Base-by-base conservation (phyloP, 2,329 filamentous ascomycete genomes). In the Chalaropsis ovoidea region DNA sequence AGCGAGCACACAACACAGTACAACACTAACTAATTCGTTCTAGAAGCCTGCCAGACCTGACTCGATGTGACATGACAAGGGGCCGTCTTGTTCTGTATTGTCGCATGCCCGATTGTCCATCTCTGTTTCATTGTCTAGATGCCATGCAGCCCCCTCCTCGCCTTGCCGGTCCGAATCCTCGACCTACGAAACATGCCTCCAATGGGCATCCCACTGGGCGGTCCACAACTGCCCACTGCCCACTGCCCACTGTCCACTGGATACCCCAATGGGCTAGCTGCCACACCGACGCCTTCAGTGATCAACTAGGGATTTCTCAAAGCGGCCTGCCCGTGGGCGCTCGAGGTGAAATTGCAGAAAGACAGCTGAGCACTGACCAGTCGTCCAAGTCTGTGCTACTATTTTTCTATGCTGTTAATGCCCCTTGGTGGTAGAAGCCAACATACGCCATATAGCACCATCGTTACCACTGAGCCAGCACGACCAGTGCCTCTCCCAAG, bases 361-460 rank as follows among this genome's bases (percentile, higher is more conserved):
- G 22, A 56, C 22, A 56, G 22, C 15, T 6, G 24, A 35, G 52
- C 52, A 56, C 24, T 35, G 52, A 19, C 52, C 52, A 56, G 24
- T 17, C 22, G 52, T 27, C 52, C 52, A 56, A 27, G 52, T 56
- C 52, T 35, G 52, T 56, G 52, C 52, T 56, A 31, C 52, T 56
- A 35, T 56, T 56, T 56, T 31, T 56, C 15, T 22, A 56, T 56
- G 10, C 22, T 56, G 52, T 56, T 56, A 27, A 56, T 56, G 24
- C 52, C 52, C 22, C 11, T 56, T 56, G 19, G 52, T 31, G 52
- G 52, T 31, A 56, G 22, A 56, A 56, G 52, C 52, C 11, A 27
- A 56, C 52, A 56, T 56, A 56, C 52, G 52, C 52, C 52, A 56
- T 56, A 56, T 15, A 27, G 52, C 22, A 56, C 27, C 52, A 56